Percentiles rank a stretch among this genome's conserved stretches.
Conservation (phyloP, 768 basidiomycete species). For the Boletus huronensis region DNA sequence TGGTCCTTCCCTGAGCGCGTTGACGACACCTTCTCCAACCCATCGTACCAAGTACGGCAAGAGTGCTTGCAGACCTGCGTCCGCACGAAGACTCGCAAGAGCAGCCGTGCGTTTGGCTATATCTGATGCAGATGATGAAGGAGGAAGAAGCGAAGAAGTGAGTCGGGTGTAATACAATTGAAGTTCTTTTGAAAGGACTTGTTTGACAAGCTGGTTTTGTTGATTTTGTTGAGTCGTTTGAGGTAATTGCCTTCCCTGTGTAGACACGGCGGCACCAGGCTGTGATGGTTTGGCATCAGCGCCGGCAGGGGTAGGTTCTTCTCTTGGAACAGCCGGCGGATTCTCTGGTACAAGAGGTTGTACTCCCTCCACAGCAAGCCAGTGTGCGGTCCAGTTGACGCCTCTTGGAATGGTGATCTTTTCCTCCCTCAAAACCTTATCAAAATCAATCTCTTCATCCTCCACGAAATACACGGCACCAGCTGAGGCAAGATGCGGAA, state of each 20-base stretch:
- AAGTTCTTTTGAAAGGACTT: slow-evolving; percentile 88
- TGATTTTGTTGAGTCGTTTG: slow-evolving; percentile 46
- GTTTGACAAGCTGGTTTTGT: slow-evolving; percentile 80
- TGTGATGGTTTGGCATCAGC: slow-evolving; percentile 30
- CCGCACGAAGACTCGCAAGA: slow-evolving; percentile 80
- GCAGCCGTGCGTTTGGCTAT: slow-evolving; percentile 80
- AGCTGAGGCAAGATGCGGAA: slow-evolving; percentile 41
- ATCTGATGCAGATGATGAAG: slow-evolving; percentile 40
- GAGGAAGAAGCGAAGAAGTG: slow-evolving; percentile 73
- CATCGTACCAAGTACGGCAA: slow-evolving; percentile 93
- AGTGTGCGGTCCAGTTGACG: slow-evolving; percentile 89
- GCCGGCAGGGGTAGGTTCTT: slow-evolving; percentile 35
- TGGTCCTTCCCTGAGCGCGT: slow-evolving; percentile 45
- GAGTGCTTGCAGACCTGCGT: slow-evolving; percentile 88
- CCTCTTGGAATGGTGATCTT: slow-evolving; percentile 78
- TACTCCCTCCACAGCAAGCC: slow-evolving; percentile 97
- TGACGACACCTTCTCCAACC: slow-evolving; percentile 86
- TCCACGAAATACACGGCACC: slow-evolving; percentile 90
- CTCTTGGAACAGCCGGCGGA: slow-evolving; percentile 74
- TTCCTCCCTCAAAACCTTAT: slow-evolving; percentile 82
- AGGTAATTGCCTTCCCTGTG: slow-evolving; percentile 25
- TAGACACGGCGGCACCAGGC: slow-evolving; percentile 20
- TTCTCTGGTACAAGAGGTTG: slow-evolving; percentile 97
- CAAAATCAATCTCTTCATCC: slow-evolving; percentile 97
- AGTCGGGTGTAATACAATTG: slow-evolving; percentile 94